Percentiles rank a stretch among this genome's conserved stretches.
Evolutionary conservation across 2,329 filamentous ascomycete genomes (phyloP).

Genomic region (Talaromyces atroroseus): DNA sequence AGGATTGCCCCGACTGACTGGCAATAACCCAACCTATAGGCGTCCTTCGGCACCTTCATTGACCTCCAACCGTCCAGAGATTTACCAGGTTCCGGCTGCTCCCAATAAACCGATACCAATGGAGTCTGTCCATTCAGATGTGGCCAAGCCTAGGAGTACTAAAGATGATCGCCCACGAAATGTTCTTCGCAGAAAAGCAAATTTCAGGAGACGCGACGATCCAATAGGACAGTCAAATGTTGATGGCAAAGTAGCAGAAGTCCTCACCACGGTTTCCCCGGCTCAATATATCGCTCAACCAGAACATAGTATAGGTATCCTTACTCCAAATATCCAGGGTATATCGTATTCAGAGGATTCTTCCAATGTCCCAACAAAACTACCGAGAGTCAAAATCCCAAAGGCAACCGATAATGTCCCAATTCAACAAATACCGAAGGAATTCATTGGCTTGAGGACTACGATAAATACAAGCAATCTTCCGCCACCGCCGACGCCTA

Average conservation of each 20-base stretch:
- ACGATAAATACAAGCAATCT: slow-evolving; percentile 30
- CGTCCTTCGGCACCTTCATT: slow-evolving; percentile 11
- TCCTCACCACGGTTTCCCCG: background rate
- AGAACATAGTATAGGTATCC: slow-evolving; percentile 13
- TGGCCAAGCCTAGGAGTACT: slow-evolving; percentile 17
- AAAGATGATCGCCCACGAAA: slow-evolving; percentile 31
- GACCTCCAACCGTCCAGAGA: background rate
- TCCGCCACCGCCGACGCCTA: slow-evolving; percentile 34
- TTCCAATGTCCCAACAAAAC: slow-evolving; percentile 14
- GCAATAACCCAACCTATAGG: slow-evolving; percentile 16
- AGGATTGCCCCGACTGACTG: slow-evolving; percentile 26
- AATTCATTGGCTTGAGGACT: slow-evolving; percentile 35
- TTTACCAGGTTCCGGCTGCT: background rate
- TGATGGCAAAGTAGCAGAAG: background rate
- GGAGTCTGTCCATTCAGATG: slow-evolving; percentile 11
- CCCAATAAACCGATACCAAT: background rate
- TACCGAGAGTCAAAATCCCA: slow-evolving; percentile 15
- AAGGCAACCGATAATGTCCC: slow-evolving; percentile 16
- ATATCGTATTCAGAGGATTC: background rate
- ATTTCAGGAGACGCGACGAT: slow-evolving; percentile 29
- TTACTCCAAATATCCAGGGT: slow-evolving; percentile 7
- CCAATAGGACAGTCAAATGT: background rate
- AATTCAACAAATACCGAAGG: slow-evolving; percentile 27
- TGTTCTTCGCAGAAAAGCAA: slow-evolving; percentile 38
- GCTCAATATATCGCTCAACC: background rate